Percentiles rank a stretch among this genome's conserved stretches.
phyloP scores from a whole-genome alignment of 306 rosid species.

The Ceratonia siliqua region DNA sequence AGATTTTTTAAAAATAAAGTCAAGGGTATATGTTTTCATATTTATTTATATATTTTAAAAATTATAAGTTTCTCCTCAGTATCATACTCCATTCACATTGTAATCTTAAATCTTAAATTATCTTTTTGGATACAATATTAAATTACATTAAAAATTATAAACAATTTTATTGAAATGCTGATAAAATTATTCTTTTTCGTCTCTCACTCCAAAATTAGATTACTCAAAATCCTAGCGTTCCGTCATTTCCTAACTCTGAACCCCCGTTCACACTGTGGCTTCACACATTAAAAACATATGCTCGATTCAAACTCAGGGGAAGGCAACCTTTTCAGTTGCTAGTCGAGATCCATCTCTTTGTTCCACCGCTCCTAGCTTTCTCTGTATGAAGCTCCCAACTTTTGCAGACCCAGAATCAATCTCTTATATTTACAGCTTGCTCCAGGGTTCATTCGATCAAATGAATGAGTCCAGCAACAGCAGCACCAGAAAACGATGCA shows the following conservation, averaged over 20 bases:
- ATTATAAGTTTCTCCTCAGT: too few relatives aligned
- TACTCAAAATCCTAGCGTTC: not conserved
- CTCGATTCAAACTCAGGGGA: not conserved
- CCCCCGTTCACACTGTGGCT: not conserved
- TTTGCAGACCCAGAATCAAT: slow-evolving; percentile 47
- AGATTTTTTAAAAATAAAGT: too few relatives aligned
- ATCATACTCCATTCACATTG: too few relatives aligned
- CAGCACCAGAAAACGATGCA: slow-evolving; percentile 29
- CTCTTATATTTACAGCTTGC: slow-evolving; percentile 38
- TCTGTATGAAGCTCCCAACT: slow-evolving; percentile 48
- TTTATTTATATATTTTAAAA: too few relatives aligned
- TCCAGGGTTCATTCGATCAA: slow-evolving; percentile 38
- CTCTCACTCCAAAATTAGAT: too few relatives aligned
- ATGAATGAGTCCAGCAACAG: slow-evolving; percentile 28
- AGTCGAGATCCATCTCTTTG: not conserved
- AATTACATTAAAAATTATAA: not conserved
- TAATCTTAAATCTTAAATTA: too few relatives aligned
- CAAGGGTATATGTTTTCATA: too few relatives aligned
- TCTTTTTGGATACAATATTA: too few relatives aligned
- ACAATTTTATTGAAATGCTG: not conserved
- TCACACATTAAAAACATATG: not conserved
- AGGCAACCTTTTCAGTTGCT: too few relatives aligned
- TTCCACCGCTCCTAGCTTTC: not conserved
- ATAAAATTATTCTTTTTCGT: too few relatives aligned
- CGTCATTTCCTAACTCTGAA: not conserved